These are phyloP conservation scores for Talaromyces nanjingensis DNA, from an alignment of 495 filamentous ascomycete genomes.

Conservation along the genomic window DNA sequence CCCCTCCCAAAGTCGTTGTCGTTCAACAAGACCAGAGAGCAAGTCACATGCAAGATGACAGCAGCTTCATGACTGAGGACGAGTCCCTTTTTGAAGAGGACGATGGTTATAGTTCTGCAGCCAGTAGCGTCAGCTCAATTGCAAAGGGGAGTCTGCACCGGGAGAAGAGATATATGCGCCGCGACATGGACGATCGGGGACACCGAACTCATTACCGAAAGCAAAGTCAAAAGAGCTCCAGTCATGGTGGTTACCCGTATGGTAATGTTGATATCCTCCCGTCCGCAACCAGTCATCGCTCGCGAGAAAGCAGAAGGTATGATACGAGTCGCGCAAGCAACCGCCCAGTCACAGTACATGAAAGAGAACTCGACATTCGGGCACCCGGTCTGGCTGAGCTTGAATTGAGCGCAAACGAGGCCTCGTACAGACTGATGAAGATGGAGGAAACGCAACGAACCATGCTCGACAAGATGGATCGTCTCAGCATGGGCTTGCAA, in stretches of 20 bases:
- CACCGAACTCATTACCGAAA: neutral
- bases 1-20: neutral
- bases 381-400: neutral
- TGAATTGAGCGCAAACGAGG: neutral
- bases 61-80: neutral
- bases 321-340: neutral
- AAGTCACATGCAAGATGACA: neutral
- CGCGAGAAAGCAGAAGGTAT: neutral
- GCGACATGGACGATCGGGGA: neutral
- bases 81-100: neutral
- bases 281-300: neutral
- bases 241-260: neutral
- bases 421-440: slow-evolving; percentile 2
- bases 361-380: neutral
- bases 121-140: neutral
- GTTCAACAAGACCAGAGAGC: neutral
- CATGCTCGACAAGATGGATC: neutral
- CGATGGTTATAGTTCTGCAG: neutral
- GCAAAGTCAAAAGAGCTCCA: neutral
- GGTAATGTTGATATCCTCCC: neutral
- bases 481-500: neutral
- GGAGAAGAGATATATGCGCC: neutral
- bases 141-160: neutral
- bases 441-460: neutral
- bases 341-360: slow-evolving; percentile 1